Evolutionary conservation across 805 yeast species (phyloP).

Genomic region (Wickerhamomyces silvicola): DNA sequence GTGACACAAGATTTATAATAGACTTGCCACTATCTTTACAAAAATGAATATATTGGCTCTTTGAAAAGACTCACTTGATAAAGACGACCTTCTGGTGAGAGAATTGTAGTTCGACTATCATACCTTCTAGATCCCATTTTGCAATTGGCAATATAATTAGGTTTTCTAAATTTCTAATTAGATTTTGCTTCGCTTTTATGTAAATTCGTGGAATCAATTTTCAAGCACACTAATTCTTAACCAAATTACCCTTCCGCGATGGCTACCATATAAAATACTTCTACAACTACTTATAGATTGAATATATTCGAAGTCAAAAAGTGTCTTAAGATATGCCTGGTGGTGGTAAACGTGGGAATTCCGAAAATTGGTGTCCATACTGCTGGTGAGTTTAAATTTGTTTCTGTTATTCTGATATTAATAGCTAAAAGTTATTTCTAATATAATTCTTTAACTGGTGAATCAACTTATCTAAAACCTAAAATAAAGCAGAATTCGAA

Average conservation of each 20-base stretch:
- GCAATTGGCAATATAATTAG: not conserved
- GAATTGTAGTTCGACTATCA: conserved; percentile 97
- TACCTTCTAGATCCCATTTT: conserved; percentile 85
- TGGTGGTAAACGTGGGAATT: too few relatives aligned
- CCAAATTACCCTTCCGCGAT: too few relatives aligned
- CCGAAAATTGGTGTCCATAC: too few relatives aligned
- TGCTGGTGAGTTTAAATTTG: not conserved
- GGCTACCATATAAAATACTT: too few relatives aligned
- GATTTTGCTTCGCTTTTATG: not conserved
- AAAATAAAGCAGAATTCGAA: conserved; percentile 1
- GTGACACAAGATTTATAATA: too few relatives aligned
- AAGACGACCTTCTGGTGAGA: conserved; percentile 97
- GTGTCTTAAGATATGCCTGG: too few relatives aligned
- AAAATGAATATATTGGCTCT: not conserved
- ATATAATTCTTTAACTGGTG: conserved; percentile 30
- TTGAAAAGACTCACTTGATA: conserved; percentile 60
- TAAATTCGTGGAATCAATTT: too few relatives aligned
- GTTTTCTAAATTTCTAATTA: not conserved
- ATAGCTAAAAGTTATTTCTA: conserved; percentile 24
- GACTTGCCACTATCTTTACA: not conserved
- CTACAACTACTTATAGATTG: too few relatives aligned
- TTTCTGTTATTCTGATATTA: not conserved
- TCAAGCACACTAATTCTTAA: too few relatives aligned
- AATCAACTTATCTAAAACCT: conserved; percentile 35
- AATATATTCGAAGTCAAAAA: too few relatives aligned